Percentiles rank a stretch among this genome's conserved stretches.
These are phyloP conservation scores for Punica granatum DNA, from an alignment of 345 rosid species.

Conservation along the genomic window DNA sequence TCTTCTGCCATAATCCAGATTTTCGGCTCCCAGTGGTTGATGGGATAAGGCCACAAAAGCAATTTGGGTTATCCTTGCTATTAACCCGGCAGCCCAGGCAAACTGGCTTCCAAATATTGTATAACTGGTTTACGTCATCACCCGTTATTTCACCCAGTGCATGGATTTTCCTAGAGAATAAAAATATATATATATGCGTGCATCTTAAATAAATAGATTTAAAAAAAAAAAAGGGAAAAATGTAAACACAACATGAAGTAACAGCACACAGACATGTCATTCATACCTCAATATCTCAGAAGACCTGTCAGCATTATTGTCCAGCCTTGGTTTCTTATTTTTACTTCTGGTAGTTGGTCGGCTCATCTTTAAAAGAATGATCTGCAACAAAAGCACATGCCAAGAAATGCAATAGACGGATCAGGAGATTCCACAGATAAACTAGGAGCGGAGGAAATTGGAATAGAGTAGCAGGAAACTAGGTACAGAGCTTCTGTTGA, in stretches of 20 bases:
- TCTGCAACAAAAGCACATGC: constrained; percentile 3
- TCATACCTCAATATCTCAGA: constrained; percentile 9
- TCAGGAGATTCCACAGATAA: neutral
- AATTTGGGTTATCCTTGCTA: constrained; percentile 88
- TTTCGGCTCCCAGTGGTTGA: constrained; percentile 77
- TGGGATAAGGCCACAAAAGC: constrained; percentile 83
- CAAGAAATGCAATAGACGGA: neutral
- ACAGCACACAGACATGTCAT: neutral
- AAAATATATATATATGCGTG: neutral
- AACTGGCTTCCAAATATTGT: constrained; percentile 61
- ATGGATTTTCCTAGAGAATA: constrained; percentile 59
- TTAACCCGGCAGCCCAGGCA: constrained; percentile 96
- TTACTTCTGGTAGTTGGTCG: constrained; percentile 14
- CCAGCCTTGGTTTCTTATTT: constrained; percentile 10
- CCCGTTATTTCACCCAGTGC: constrained; percentile 47
- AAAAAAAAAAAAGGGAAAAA: neutral
- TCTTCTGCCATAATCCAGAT: constrained; percentile 91
- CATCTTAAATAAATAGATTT: neutral
- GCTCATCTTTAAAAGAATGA: constrained; percentile 6
- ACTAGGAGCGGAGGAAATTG: neutral
- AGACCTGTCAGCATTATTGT: constrained; percentile 4
- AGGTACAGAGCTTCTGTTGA: no score
- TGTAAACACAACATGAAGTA: neutral
- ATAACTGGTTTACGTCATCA: constrained; percentile 59
- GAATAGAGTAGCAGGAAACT: no score